Conservation (phyloP, 257 asterid genomes). For the Lycium ferocissimum region DNA sequence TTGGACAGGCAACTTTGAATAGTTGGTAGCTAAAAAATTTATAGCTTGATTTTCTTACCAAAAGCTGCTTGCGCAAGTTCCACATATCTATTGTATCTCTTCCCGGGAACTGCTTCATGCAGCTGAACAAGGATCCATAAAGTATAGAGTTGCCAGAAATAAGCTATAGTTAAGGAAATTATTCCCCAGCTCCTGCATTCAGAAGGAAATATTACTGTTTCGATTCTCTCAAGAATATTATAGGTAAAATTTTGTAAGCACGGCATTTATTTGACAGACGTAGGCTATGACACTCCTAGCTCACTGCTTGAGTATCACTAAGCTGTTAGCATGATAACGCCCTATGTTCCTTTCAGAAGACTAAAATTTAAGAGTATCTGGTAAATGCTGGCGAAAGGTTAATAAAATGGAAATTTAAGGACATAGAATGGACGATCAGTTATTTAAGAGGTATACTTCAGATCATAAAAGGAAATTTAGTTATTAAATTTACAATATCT, state of each 20-base stretch:
- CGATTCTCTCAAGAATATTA: background rate
- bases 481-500: background rate
- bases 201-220: background rate
- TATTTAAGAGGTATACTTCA: background rate
- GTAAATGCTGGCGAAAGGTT: background rate
- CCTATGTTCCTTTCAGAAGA: background rate
- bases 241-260: background rate
- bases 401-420: background rate
- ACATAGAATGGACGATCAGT: background rate
- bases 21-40: background rate
- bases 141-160: slow-evolving; percentile 93
- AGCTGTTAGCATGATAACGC: background rate
- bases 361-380: background rate
- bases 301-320: background rate
- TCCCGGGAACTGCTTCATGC: slow-evolving; percentile 99
- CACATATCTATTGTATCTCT: slow-evolving; percentile 93
- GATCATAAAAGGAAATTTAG: background rate
- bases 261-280: background rate
- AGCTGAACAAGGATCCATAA: slow-evolving; percentile 97
- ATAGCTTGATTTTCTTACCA: slow-evolving; percentile 52
- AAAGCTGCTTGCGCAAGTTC: slow-evolving; percentile 99
- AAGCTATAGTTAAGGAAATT: slow-evolving; percentile 81
- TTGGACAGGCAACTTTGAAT: background rate
- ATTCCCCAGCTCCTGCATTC: slow-evolving; percentile 95
- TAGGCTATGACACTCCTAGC: background rate